phyloP scores from a whole-genome alignment of 2,329 filamentous ascomycete species.

The Herpotrichia juniperi region DNA sequence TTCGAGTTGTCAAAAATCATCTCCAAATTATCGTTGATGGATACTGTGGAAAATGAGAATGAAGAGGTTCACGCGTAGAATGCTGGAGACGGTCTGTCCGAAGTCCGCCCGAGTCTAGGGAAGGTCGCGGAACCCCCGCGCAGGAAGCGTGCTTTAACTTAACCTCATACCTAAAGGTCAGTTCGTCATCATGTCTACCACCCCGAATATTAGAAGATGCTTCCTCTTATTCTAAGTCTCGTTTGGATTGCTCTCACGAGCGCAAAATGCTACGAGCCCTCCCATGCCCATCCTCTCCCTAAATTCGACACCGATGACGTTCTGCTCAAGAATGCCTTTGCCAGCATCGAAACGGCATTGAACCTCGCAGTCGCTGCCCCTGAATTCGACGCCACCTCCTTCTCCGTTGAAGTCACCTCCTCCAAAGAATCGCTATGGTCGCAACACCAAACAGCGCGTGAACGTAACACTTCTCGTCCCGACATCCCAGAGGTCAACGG shows the following conservation, averaged over 20 bases:
- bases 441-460: slow-evolving; percentile 45
- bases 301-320: slow-evolving; percentile 31
- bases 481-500: slow-evolving; percentile 44
- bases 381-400: slow-evolving; percentile 43
- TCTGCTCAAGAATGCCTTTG: slow-evolving; percentile 37
- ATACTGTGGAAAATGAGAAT: background rate
- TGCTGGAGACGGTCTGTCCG: too few species aligned
- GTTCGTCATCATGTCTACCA: background rate
- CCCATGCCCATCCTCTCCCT: slow-evolving; percentile 47
- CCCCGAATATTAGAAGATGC: slow-evolving; percentile 14
- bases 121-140: too few species aligned
- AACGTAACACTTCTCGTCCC: slow-evolving; percentile 43
- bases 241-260: slow-evolving; percentile 15
- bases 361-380: slow-evolving; percentile 28
- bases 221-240: slow-evolving; percentile 12
- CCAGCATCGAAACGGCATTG: slow-evolving; percentile 32
- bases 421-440: slow-evolving; percentile 46
- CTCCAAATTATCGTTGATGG: too few species aligned
- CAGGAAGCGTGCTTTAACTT: too few species aligned
- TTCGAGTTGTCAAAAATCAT: too few species aligned
- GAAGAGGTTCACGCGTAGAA: background rate
- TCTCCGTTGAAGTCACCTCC: slow-evolving; percentile 50
- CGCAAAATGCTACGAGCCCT: slow-evolving; percentile 44
- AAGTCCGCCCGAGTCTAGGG: too few species aligned
- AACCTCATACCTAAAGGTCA: too few species aligned